These are phyloP conservation scores for Rhododendron mucronatum DNA, from an alignment of 148 eudicot genomes.

Conservation along the genomic window DNA sequence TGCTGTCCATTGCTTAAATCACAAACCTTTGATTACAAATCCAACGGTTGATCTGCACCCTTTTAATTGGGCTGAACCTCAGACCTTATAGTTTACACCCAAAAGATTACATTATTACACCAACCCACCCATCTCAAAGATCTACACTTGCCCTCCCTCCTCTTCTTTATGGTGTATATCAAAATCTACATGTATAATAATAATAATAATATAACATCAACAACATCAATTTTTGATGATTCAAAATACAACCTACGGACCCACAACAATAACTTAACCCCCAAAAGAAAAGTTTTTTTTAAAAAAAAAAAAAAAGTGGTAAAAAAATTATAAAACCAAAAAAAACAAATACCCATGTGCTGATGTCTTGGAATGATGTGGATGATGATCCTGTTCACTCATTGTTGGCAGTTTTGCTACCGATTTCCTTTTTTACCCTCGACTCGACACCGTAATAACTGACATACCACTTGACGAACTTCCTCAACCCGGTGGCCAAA, in stretches of 20 bases:
- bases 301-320: neutral
- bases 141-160: conserved; percentile 13
- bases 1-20: conserved; percentile 18
- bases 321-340: neutral
- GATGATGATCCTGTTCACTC: conserved; percentile 2
- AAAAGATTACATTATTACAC: conserved; percentile 12
- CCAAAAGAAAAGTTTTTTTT: neutral
- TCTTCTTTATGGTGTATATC: conserved; percentile 1
- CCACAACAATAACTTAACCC: neutral
- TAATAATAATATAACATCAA: conserved; percentile 33
- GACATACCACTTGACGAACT: conserved; percentile 91
- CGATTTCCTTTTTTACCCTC: conserved; percentile 56
- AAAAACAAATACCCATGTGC: conserved; percentile 17
- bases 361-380: conserved; percentile 7
- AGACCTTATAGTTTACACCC: conserved; percentile 4
- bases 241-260: conserved; percentile 12
- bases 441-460: conserved; percentile 71
- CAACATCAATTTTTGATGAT: neutral
- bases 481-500: conserved; percentile 68
- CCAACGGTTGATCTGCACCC: conserved; percentile 15
- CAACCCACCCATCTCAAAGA: conserved; percentile 5
- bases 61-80: conserved; percentile 1
- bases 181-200: conserved; percentile 15
- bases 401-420: conserved; percentile 2
- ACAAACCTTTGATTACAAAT: conserved; percentile 15